Percentiles rank a stretch among this genome's conserved stretches.
Evolutionary conservation across 176 grass and related monocot genomes (phyloP).

Genomic region (Avena insularis): DNA sequence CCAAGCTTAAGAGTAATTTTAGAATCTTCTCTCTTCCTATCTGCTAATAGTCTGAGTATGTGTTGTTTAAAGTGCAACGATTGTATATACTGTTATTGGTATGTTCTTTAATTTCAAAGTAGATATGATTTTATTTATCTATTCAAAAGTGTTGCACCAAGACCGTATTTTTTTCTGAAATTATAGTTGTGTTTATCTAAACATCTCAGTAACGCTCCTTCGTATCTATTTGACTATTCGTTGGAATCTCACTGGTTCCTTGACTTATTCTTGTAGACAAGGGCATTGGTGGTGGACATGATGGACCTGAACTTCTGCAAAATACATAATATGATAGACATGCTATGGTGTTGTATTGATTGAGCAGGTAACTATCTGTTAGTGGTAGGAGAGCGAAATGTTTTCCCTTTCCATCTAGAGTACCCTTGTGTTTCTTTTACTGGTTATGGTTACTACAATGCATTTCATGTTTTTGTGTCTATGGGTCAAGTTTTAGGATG

Average conservation of each 20-base stretch:
- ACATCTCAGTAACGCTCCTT: neutral
- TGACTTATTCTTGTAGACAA: slow-evolving; percentile 7
- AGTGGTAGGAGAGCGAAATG: neutral
- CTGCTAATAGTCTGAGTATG: neutral
- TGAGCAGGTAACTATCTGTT: neutral
- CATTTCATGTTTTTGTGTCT: neutral
- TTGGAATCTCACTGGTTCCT: neutral
- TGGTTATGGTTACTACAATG: neutral
- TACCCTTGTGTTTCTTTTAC: neutral
- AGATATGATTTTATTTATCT: neutral
- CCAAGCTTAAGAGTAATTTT: neutral
- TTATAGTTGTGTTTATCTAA: neutral
- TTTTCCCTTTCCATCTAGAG: neutral
- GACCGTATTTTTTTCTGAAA: neutral
- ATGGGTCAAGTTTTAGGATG: neutral
- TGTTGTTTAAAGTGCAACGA: neutral
- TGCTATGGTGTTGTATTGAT: neutral
- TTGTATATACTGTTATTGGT: neutral
- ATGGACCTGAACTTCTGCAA: neutral
- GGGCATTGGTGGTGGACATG: neutral
- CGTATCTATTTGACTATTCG: neutral
- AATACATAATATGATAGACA: neutral
- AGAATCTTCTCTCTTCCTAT: neutral
- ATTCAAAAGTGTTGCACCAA: neutral
- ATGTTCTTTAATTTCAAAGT: neutral